Base-by-base conservation (phyloP, 805 yeast species). In the Kuraishia ogatae region DNA sequence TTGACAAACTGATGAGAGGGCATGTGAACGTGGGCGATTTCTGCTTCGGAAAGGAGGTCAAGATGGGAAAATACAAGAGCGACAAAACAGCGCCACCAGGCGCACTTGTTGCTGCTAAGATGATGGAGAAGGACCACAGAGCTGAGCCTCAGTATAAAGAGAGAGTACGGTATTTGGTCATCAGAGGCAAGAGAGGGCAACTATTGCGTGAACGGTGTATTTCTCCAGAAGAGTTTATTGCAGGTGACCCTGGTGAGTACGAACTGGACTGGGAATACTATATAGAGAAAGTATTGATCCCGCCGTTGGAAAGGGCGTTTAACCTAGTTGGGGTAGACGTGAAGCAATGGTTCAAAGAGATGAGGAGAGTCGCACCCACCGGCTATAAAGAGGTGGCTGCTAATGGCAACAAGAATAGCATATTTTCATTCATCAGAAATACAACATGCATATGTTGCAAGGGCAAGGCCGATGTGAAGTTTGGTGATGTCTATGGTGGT, bases 11-110 rank as follows among this genome's bases (percentile, higher is more conserved):
- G 1, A 69, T 82, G 56, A 64, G 66, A n/a, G 87, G 85, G 52
- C 77, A 79, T 24, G 81, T 89, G 1, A 77, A 86, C 0, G 71
- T 90, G 15, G 85, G 84, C 58, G 97, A 94, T 66, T 90, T 91
- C 64, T 86, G 96, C 63, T 94, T 94, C 72, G 92, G 96, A 1
- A 89, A 88, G 64, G 97, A 88, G 61, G 97, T 94, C 2, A 78
- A 86, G 55, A 71, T 90, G 50, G 98, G 98, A 0, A 76, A 85
- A 0, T 94, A 94, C 66, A 87, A 87, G 64, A 83, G 81, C 58
- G 87, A 82, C 35, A 72, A 75, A 15, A 77, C 82, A 53, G 78
- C 90, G 1, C 99, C 99, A 0, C 94, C 98, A 0, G 98, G 98
- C 0, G 98, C 99, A 0, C 76, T 84, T 15, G 77, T 94, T 1